Evolutionary conservation across 1,284 basidiomycete species (phyloP).

Genomic region (Afroboletus lepidellus): DNA sequence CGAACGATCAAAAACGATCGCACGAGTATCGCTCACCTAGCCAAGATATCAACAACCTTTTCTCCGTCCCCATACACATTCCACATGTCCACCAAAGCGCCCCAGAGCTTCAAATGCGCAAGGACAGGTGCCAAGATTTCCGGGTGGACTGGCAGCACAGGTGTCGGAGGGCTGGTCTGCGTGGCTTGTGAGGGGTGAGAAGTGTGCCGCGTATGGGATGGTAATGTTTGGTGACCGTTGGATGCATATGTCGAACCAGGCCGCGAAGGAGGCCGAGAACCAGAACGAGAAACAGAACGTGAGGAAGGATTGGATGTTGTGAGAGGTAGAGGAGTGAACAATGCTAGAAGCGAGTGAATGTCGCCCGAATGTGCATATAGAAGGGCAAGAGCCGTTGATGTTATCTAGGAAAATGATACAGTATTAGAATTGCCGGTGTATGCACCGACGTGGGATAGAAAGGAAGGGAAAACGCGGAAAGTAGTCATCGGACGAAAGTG

Average conservation of each 20-base stretch:
- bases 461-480: neutral
- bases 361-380: slow-evolving; percentile 29
- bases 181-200: slow-evolving; percentile 10
- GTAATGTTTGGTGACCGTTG: slow-evolving; percentile 7
- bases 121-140: slow-evolving; percentile 84
- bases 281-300: slow-evolving; percentile 20
- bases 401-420: slow-evolving; percentile 17
- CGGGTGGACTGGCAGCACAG: slow-evolving; percentile 13
- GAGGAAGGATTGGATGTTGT: slow-evolving; percentile 14
- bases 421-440: slow-evolving; percentile 6
- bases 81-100: slow-evolving; percentile 30
- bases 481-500: neutral
- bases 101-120: slow-evolving; percentile 52
- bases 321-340: slow-evolving; percentile 14
- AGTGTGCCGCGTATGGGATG: slow-evolving; percentile 7
- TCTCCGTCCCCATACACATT: slow-evolving; percentile 19
- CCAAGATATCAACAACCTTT: slow-evolving; percentile 42
- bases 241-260: slow-evolving; percentile 17
- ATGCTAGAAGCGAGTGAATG: slow-evolving; percentile 19
- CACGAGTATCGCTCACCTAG: slow-evolving; percentile 55
- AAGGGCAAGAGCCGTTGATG: slow-evolving; percentile 33
- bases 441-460: neutral
- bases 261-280: slow-evolving; percentile 26
- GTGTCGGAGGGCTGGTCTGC: neutral
- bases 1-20: neutral